These are phyloP conservation scores for Penicillium subrubescens DNA, from an alignment of 495 filamentous ascomycete species.

Conservation along the genomic window DNA sequence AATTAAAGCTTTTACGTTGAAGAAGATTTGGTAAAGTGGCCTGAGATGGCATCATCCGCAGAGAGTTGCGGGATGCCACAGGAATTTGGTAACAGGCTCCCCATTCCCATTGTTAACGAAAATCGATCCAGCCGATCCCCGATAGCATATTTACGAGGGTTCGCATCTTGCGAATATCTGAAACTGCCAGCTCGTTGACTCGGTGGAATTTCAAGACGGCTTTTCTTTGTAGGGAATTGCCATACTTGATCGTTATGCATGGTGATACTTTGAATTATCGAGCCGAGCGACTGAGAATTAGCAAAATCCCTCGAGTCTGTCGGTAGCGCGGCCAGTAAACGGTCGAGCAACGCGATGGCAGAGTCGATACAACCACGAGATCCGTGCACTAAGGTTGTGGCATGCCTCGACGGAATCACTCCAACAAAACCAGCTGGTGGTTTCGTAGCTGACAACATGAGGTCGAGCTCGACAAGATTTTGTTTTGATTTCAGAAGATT, in stretches of 20 bases:
- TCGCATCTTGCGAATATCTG: not conserved
- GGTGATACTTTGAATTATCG: not conserved
- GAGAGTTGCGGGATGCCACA: not conserved
- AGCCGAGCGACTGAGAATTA: not conserved
- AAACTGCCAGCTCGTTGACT: not conserved
- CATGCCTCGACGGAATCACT: not conserved
- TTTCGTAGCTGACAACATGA: not conserved
- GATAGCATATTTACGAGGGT: not conserved
- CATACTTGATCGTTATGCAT: not conserved
- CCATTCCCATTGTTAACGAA: slow-evolving; percentile 4
- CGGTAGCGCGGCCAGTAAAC: not conserved
- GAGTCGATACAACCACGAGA: not conserved
- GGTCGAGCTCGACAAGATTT: not conserved
- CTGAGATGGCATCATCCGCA: not conserved
- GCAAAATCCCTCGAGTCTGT: not conserved
- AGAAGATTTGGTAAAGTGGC: not conserved
- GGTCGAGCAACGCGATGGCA: not conserved
- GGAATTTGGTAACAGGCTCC: not conserved
- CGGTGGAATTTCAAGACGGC: not conserved
- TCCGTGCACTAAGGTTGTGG: not conserved
- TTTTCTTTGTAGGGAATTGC: not conserved
- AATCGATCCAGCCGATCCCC: not conserved
- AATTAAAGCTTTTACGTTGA: not conserved
- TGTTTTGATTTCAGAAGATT: not conserved
- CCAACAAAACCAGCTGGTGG: not conserved